Evolutionary conservation across 2,329 filamentous ascomycete genomes (phyloP).

Genomic region (Ceratocystis variospora): DNA sequence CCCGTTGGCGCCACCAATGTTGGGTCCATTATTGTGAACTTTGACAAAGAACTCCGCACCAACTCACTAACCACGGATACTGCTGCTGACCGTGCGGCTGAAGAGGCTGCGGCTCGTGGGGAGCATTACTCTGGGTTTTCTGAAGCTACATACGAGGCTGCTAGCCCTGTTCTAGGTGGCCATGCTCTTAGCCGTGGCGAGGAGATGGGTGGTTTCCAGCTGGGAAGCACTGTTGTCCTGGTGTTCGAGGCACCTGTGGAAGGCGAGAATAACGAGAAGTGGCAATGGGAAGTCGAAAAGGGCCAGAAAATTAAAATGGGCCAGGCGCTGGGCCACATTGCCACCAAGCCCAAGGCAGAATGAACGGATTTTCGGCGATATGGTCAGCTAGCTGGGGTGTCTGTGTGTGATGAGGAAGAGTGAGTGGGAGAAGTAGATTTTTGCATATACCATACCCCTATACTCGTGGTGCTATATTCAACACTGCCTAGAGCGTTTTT

Average conservation of each 20-base stretch:
- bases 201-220: slow-evolving; percentile 95
- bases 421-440: not conserved
- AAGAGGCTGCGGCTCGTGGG: slow-evolving; percentile 58
- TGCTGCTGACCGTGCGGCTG: slow-evolving; percentile 72
- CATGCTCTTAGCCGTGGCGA: slow-evolving; percentile 76
- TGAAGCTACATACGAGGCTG: slow-evolving; percentile 74
- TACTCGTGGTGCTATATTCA: slow-evolving; percentile 1
- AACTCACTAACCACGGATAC: slow-evolving; percentile 90
- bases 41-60: slow-evolving; percentile 83
- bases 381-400: not conserved
- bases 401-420: not conserved
- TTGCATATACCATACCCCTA: not conserved
- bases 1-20: slow-evolving; percentile 96
- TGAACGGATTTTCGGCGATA: not conserved
- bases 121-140: slow-evolving; percentile 82
- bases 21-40: slow-evolving; percentile 92
- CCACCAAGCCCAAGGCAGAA: slow-evolving; percentile 31
- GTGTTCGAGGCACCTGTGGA: slow-evolving; percentile 84
- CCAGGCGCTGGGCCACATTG: slow-evolving; percentile 65
- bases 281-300: slow-evolving; percentile 74
- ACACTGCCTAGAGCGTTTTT: not conserved
- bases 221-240: slow-evolving; percentile 87
- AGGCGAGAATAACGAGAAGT: slow-evolving; percentile 28
- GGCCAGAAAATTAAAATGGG: slow-evolving; percentile 84
- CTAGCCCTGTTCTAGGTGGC: slow-evolving; percentile 65